Conservation (phyloP, 148 eudicot species). For the Tetragonia tetragonoides region DNA sequence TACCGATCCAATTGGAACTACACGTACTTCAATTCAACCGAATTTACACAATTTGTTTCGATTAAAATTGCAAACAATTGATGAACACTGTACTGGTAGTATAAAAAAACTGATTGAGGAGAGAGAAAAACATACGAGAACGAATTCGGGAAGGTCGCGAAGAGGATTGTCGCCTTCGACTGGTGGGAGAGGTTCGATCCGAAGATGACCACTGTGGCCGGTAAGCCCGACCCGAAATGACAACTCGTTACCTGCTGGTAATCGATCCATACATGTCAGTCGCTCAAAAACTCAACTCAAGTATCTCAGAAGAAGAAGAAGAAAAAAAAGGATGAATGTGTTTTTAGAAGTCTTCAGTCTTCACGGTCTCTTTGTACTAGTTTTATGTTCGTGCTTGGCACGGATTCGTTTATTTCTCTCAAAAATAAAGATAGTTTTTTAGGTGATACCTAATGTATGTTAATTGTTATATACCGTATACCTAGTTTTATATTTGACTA, state of each 20-base stretch:
- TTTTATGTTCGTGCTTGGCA: too few relatives aligned
- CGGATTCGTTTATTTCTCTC: too few relatives aligned
- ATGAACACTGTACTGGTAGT: too few relatives aligned
- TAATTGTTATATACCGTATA: too few relatives aligned
- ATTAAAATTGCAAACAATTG: not conserved
- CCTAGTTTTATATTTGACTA: too few relatives aligned
- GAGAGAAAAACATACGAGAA: conserved; percentile 43
- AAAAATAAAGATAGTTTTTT: too few relatives aligned
- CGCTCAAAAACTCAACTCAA: not conserved
- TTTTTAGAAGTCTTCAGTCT: not conserved
- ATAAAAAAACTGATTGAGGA: not conserved
- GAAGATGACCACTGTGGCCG: conserved; percentile 79
- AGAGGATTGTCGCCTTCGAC: conserved; percentile 54
- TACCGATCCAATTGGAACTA: not conserved
- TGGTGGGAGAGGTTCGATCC: conserved; percentile 79
- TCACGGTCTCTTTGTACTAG: not conserved
- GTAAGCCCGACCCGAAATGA: conserved; percentile 79
- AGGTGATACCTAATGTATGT: too few relatives aligned
- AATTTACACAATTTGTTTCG: not conserved
- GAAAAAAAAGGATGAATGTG: not conserved
- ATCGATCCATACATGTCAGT: conserved; percentile 60
- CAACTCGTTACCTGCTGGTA: conserved; percentile 48
- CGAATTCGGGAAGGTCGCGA: conserved; percentile 64
- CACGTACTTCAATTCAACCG: not conserved
- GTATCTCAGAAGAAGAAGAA: not conserved